Evolutionary conservation across 164 flowering plant species (phyloP).

Genomic region (Annona squamosa): DNA sequence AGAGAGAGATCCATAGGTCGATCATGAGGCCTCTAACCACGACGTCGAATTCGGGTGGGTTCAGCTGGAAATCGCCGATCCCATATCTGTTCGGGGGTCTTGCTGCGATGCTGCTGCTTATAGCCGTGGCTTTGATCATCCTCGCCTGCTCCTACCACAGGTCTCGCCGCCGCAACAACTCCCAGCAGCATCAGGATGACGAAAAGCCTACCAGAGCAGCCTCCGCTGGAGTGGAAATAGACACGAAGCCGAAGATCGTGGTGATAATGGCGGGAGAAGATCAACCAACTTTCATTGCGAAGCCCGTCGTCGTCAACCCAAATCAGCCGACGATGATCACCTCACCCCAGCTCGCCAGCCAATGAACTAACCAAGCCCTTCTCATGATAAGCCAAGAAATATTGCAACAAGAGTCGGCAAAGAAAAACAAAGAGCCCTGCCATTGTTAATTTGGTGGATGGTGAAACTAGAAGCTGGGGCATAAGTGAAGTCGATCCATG

Average conservation of each 20-base stretch:
- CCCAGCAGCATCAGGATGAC: not conserved
- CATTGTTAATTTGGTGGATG: slow-evolving; percentile 8
- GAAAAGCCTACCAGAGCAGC: slow-evolving; percentile 1
- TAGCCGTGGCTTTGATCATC: slow-evolving; percentile 36
- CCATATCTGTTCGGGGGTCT: slow-evolving; percentile 37
- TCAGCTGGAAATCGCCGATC: slow-evolving; percentile 36
- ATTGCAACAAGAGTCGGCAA: slow-evolving; percentile 26
- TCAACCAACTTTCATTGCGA: slow-evolving; percentile 37
- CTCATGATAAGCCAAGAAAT: slow-evolving; percentile 60
- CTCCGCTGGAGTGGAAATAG: slow-evolving; percentile 4
- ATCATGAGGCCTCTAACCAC: slow-evolving; percentile 18
- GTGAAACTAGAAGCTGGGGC: slow-evolving; percentile 39
- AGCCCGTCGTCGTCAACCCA: slow-evolving; percentile 16
- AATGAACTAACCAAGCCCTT: slow-evolving; percentile 70
- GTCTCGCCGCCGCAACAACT: not conserved
- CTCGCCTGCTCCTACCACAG: slow-evolving; percentile 35
- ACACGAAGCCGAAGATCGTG: slow-evolving; percentile 30
- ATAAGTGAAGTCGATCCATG: slow-evolving; percentile 33
- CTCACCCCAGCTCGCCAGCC: not conserved
- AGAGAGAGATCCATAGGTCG: slow-evolving; percentile 10
- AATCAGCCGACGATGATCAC: too few relatives aligned
- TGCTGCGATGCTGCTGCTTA: slow-evolving; percentile 19
- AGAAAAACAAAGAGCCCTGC: slow-evolving; percentile 14
- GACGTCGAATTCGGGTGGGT: slow-evolving; percentile 1
- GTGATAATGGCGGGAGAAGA: slow-evolving; percentile 54